A percentile compares a stretch with the other conserved stretches of the same genome.
Conservation (phyloP, 2,329 filamentous ascomycete species). For the Aspergillus ochraceoroseus region DNA sequence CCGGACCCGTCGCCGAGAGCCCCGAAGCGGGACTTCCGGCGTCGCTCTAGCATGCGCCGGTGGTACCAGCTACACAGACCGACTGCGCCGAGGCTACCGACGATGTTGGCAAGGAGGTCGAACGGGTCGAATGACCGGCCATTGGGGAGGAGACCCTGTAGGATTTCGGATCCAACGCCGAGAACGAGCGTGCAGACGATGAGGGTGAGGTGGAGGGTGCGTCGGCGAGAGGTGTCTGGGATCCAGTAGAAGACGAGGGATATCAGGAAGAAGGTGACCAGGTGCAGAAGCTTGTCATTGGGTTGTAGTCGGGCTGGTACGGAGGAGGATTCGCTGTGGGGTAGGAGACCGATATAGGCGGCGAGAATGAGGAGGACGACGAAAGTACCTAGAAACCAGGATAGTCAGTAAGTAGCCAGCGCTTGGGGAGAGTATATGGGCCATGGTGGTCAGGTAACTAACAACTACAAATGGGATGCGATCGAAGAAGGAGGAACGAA, state of each 20-base stretch:
- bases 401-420: no score
- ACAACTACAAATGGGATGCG: no score
- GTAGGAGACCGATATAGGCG: constrained; percentile 73
- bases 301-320: constrained; percentile 52
- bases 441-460: no score
- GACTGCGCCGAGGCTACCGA: constrained; percentile 68
- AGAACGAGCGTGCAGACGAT: constrained; percentile 66
- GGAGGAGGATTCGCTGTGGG: constrained; percentile 36
- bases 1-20: constrained; percentile 59
- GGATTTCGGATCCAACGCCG: constrained; percentile 54
- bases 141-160: constrained; percentile 63
- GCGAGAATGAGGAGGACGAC: constrained; percentile 64
- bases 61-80: constrained; percentile 86
- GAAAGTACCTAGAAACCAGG: constrained; percentile 57
- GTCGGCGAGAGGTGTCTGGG: constrained; percentile 80
- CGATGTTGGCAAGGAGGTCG: constrained; percentile 81
- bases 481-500: neutral
- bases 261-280: constrained; percentile 82
- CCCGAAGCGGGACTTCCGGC: constrained; percentile 68
- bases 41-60: constrained; percentile 87
- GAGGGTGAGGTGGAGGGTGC: constrained; percentile 77
- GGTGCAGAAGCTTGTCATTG: constrained; percentile 88
- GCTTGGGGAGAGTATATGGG: no score
- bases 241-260: constrained; percentile 93
- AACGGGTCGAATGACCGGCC: constrained; percentile 68